Percentiles rank a stretch among this genome's conserved stretches.
These are phyloP conservation scores for Dimocarpus longan DNA, from an alignment of 345 rosid genomes.

Conservation along the genomic window DNA sequence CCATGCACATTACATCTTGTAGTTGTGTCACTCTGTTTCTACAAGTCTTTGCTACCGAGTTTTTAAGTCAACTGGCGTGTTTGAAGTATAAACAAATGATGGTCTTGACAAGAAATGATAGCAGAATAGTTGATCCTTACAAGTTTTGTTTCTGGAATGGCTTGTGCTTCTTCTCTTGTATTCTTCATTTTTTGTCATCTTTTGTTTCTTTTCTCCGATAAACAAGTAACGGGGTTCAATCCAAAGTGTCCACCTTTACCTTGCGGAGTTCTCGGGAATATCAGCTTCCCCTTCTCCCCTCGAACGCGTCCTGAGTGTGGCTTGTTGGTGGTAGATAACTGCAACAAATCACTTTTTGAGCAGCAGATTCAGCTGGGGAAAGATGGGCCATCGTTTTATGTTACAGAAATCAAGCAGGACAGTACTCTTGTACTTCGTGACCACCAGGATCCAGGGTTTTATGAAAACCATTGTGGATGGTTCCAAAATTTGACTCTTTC, in stretches of 20 bases:
- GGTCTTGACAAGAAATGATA: not conserved
- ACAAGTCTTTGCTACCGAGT: not conserved
- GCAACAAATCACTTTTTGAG: not conserved
- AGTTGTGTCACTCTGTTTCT: not conserved
- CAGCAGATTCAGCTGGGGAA: slow-evolving; percentile 36
- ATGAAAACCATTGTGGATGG: slow-evolving; percentile 19
- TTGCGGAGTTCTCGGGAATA: no score
- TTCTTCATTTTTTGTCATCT: not conserved
- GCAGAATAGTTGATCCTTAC: no score
- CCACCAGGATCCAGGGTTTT: slow-evolving; percentile 12
- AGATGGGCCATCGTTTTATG: slow-evolving; percentile 27
- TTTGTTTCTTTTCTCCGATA: not conserved
- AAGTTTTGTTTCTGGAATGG: not conserved
- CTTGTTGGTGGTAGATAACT: slow-evolving; percentile 30
- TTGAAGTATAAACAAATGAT: not conserved
- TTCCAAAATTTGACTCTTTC: slow-evolving; percentile 36
- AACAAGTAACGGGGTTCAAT: not conserved
- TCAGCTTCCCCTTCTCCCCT: slow-evolving; percentile 26
- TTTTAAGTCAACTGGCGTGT: not conserved
- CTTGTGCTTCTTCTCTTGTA: not conserved
- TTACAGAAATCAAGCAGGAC: slow-evolving; percentile 35
- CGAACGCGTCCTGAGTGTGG: slow-evolving; percentile 24
- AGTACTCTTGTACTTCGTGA: slow-evolving; percentile 29
- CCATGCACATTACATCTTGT: not conserved
- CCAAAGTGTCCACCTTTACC: not conserved